phyloP scores from a whole-genome alignment of 2,329 filamentous ascomycete species.

The Xylaria sp. region DNA sequence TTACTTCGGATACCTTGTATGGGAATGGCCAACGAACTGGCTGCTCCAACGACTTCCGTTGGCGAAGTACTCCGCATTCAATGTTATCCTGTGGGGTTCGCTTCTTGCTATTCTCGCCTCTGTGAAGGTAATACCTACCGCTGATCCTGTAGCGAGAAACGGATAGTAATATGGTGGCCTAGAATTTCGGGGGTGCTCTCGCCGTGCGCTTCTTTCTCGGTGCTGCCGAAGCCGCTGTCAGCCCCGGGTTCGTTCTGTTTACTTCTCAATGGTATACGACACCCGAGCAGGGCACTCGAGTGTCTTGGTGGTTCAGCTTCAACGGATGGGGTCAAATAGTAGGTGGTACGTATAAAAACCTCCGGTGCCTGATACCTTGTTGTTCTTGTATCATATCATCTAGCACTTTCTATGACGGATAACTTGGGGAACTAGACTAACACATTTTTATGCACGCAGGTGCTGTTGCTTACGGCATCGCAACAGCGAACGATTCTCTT shows the following conservation, averaged over 20 bases:
- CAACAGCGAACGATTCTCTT: conserved; percentile 45
- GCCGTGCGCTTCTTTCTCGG: conserved; percentile 50
- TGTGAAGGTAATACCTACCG: conserved; percentile 32
- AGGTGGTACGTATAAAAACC: too few relatives aligned
- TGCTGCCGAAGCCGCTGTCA: conserved; percentile 46
- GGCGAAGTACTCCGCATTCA: conserved; percentile 69
- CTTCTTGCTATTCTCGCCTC: conserved; percentile 42
- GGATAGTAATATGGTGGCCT: background rate
- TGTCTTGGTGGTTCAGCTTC: conserved; percentile 42
- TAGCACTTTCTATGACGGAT: too few relatives aligned
- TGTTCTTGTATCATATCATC: too few relatives aligned
- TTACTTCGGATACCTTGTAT: conserved; percentile 58
- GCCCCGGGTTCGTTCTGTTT: conserved; percentile 41
- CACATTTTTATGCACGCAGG: too few relatives aligned
- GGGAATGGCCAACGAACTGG: conserved; percentile 70
- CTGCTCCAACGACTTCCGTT: conserved; percentile 68
- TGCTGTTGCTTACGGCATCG: conserved; percentile 49
- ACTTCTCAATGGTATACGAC: conserved; percentile 44
- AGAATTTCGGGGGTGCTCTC: conserved; percentile 47
- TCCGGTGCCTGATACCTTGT: too few relatives aligned
- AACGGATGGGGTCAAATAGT: conserved; percentile 47
- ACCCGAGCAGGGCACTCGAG: conserved; percentile 39
- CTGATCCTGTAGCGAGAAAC: background rate
- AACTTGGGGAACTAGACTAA: too few relatives aligned
- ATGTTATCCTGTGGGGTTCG: conserved; percentile 67